Base-by-base conservation (phyloP, 2,329 filamentous ascomycete genomes). In the Arthrobotrys sinensis region DNA sequence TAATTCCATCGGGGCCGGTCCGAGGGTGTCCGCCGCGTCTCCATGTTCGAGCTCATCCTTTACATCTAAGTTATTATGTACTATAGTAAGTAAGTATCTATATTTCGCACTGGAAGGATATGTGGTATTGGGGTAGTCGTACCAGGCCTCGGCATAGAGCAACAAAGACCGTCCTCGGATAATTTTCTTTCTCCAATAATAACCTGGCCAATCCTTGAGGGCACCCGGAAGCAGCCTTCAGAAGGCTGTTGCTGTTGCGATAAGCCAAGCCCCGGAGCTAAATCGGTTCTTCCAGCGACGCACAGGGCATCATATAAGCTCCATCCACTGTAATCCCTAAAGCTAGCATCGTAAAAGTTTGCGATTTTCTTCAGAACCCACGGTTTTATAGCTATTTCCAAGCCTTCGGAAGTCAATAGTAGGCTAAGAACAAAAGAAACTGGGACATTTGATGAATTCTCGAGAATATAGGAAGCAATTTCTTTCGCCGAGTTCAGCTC, bases 161-260 rank as follows among this genome's bases (percentile, higher is more conserved):
- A 66, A 6, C 19, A n/a, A 24, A 66, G 46, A 6, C 63, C 63
- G 14, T 36, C 45, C 19, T 52, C 63, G 19, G 63, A 66, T 38
- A 66, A 5, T 16, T 46, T 24, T 7, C 36, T 34, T 8, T 6
- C 10, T 6, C 57, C 57, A n/a, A 14, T 32, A 28, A 40, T 10
- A n/a, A 65, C 14, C 14, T 11, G 3, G n/a, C 62, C 62, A 28
- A 65, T 65, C 4, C 62, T 43, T 6, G 62, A 65, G 5, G 62
- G 62, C 16, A n/a, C 14, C 19, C 4, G 11, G 32, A 65, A 65
- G 34, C 2, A 1, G 14, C 50, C 45, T 34, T 6, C 12, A 1
- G 62, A 43, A 8, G 43, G 36, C 4, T 7, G 62, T 14, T 4
- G 34, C 11, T 21, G 21, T 32, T 38, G 14, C 4, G 24, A 52